Evolutionary conservation across 192 early-diverging fungal genomes (phyloP), one percentile per base, ranked within the genome.

Genomic region (Backusella macrospora): DNA sequence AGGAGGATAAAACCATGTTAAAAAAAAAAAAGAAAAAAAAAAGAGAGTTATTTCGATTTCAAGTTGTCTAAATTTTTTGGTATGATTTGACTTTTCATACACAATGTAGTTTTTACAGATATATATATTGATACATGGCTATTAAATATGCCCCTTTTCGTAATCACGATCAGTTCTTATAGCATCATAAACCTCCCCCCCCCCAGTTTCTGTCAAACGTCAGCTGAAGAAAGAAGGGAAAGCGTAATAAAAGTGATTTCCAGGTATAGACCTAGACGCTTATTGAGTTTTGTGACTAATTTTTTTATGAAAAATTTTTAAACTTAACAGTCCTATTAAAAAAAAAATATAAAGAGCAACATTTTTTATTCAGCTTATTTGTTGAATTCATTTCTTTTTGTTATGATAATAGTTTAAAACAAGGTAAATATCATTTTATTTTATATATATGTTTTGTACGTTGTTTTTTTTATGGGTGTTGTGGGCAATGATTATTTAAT

Each of bases 401-500:
- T 46, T 4, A 10, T 46, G 9, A 46, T 49, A 9, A 49, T 3
- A 49, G 0, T 6, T 18, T 21, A 21, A 18, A 52, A 52, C 49
- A 59, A 59, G 52, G 52, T 59, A 59, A 59, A 59, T 59, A 59
- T 23, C 0, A 34, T 34, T 34, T 34, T 34, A 34, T 34, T 34
- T 34, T 34, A 34, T 34, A 34, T 34, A 59, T 59, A 23, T 26
- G 4, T 43, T 43, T 43, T 43, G 42, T 21, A 26, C 8, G 14
- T 26, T 8, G 18, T 18, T 12, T 5, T 46, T 10, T 59, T 2
- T 10, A 5, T 21, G 52, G 23, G 3, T 21, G 52, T 26, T 59
- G 52, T 59, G 52, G 52, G 52, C 52, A 59, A 59, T 0, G 52
- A 59, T 59, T 59, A 59, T 10, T 4, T 59, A 59, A 59, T 59